Percentiles rank a stretch among this genome's conserved stretches.
phyloP scores from a whole-genome alignment of 2,329 filamentous ascomycete genomes.

The Calonectria naviculata region DNA sequence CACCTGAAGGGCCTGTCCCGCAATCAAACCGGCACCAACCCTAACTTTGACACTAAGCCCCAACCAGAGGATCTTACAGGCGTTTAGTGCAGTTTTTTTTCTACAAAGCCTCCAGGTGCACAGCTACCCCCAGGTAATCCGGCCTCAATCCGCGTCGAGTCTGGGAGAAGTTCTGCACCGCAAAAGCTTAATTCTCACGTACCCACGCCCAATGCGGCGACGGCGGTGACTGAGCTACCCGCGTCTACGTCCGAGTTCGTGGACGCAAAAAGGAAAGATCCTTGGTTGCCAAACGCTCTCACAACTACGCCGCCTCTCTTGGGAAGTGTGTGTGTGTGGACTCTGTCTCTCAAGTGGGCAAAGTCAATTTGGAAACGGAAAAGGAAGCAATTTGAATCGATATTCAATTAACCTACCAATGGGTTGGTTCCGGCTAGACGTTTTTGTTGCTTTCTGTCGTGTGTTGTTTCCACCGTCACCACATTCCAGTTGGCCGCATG shows the following conservation, averaged over 20 bases:
- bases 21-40: conserved; percentile 8
- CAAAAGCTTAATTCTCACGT: neutral
- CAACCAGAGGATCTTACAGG: conserved; percentile 1
- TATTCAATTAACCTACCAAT: neutral
- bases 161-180: neutral
- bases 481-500: neutral
- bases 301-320: neutral
- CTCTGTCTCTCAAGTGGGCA: neutral
- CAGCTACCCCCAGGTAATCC: neutral
- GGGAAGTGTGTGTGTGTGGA: neutral
- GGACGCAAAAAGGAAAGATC: neutral
- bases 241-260: neutral
- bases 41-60: neutral
- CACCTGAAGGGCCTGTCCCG: conserved; percentile 5
- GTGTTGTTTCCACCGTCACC: neutral
- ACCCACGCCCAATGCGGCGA: neutral
- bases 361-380: neutral
- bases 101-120: neutral
- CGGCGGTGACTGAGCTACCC: neutral
- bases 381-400: neutral
- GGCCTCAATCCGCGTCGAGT: neutral
- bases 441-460: neutral
- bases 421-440: neutral
- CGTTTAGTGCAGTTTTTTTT: neutral
- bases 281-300: neutral